phyloP scores from a whole-genome alignment of 192 early-diverging fungal genomes.

The Backusella tarrabulga region DNA sequence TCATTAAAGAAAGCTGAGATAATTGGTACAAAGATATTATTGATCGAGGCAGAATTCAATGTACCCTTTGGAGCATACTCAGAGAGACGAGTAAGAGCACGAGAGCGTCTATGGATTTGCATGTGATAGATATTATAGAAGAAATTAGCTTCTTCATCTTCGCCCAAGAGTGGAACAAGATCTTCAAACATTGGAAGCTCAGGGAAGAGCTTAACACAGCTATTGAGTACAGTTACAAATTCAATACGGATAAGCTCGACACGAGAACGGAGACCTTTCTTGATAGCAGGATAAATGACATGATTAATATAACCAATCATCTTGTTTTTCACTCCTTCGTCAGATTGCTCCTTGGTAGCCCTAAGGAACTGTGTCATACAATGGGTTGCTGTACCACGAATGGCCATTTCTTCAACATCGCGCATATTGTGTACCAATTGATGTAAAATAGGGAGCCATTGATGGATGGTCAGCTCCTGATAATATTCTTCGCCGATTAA shows the following conservation, averaged over 20 bases:
- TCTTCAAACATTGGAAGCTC: slow-evolving; percentile 58
- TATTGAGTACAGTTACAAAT: slow-evolving; percentile 63
- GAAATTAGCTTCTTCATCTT: slow-evolving; percentile 89
- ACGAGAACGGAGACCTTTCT: slow-evolving; percentile 58
- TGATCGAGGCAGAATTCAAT: slow-evolving; percentile 50
- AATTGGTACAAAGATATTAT: slow-evolving; percentile 81
- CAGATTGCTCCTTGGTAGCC: slow-evolving; percentile 32
- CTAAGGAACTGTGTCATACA: slow-evolving; percentile 74
- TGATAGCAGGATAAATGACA: slow-evolving; percentile 71
- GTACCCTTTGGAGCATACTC: slow-evolving; percentile 44
- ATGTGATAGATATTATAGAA: slow-evolving; percentile 96
- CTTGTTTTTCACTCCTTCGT: slow-evolving; percentile 29
- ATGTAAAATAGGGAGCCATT: slow-evolving; percentile 91
- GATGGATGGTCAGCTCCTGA: slow-evolving; percentile 55
- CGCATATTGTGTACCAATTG: slow-evolving; percentile 83
- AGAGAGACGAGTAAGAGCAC: slow-evolving; percentile 76
- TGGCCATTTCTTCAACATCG: slow-evolving; percentile 84
- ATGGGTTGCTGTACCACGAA: slow-evolving; percentile 78
- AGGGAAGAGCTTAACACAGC: slow-evolving; percentile 61
- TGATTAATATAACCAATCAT: slow-evolving; percentile 54
- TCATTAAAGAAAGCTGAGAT: slow-evolving; percentile 89
- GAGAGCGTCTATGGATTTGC: slow-evolving; percentile 89
- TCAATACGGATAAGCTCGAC: slow-evolving; percentile 66
- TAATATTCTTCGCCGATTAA: slow-evolving; percentile 71
- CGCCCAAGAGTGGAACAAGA: slow-evolving; percentile 61